Percentiles rank a stretch among this genome's conserved stretches.
Evolutionary conservation across 192 early-diverging fungal species (phyloP).

Genomic region (Coemansia sp.): DNA sequence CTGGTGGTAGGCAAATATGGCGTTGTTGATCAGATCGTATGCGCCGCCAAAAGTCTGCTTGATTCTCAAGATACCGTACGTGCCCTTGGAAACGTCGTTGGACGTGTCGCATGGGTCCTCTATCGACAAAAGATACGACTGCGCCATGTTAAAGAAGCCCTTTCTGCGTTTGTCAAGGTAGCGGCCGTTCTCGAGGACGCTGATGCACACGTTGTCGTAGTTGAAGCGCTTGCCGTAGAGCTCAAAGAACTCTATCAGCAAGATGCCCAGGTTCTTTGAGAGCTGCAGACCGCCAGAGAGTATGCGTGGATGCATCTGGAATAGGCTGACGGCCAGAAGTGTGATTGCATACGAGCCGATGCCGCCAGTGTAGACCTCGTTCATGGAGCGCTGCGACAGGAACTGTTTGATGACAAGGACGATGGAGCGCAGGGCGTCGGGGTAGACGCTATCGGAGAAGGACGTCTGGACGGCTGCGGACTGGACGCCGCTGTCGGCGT

Average conservation of each 20-base stretch:
- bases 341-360: constrained; percentile 83
- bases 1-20: constrained; percentile 54
- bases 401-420: constrained; percentile 86
- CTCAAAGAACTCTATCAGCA: constrained; percentile 93
- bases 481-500: constrained; percentile 65
- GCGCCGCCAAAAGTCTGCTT: constrained; percentile 51
- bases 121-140: constrained; percentile 55
- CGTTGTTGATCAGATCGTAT: constrained; percentile 50
- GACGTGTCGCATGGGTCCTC: constrained; percentile 57
- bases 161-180: constrained; percentile 55
- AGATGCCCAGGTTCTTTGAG: constrained; percentile 74
- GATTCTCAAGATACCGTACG: constrained; percentile 48
- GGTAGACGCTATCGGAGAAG: constrained; percentile 59
- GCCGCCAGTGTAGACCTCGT: constrained; percentile 88
- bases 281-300: constrained; percentile 63
- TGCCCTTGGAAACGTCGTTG: constrained; percentile 59
- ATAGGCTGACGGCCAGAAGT: constrained; percentile 72
- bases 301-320: constrained; percentile 85
- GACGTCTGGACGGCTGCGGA: constrained; percentile 59
- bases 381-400: constrained; percentile 66
- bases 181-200: constrained; percentile 54
- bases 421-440: constrained; percentile 63
- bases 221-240: constrained; percentile 83
- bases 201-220: constrained; percentile 64
- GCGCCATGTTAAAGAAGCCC: constrained; percentile 19